Evolutionary conservation across 257 asterid genomes (phyloP).

Genomic region (Solanum boliviense): DNA sequence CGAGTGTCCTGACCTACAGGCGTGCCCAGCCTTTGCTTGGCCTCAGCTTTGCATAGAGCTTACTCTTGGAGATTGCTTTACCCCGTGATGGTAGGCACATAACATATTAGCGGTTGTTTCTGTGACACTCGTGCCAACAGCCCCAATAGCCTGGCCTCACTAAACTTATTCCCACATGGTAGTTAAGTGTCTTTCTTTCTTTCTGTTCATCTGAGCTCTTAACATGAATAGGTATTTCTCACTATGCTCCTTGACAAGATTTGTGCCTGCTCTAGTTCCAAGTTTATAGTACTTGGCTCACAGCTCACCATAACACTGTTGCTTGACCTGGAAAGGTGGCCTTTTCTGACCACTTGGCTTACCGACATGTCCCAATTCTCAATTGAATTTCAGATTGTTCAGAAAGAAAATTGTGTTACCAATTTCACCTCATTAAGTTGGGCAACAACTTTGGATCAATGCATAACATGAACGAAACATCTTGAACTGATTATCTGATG

Average conservation of each 20-base stretch:
- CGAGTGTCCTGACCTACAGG: not conserved
- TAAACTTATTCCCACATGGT: not conserved
- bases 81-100: not conserved
- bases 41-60: not conserved
- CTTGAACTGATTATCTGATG: not conserved
- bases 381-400: not conserved
- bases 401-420: not conserved
- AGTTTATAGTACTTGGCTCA: not conserved
- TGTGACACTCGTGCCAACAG: not conserved
- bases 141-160: not conserved
- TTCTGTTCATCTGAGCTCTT: not conserved
- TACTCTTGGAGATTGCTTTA: not conserved
- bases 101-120: not conserved
- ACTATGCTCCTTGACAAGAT: not conserved
- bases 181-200: not conserved
- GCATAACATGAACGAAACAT: not conserved
- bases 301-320: not conserved
- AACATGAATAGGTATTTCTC: not conserved
- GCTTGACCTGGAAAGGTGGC: not conserved
- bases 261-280: not conserved
- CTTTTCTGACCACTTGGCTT: not conserved
- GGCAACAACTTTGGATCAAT: not conserved
- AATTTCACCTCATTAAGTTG: not conserved
- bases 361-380: not conserved
- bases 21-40: not conserved